Percentiles rank a stretch among this genome's conserved stretches.
Evolutionary conservation across 371 early-diverging fungal genomes (phyloP).

Genomic region (Umbelopsis sp.): DNA sequence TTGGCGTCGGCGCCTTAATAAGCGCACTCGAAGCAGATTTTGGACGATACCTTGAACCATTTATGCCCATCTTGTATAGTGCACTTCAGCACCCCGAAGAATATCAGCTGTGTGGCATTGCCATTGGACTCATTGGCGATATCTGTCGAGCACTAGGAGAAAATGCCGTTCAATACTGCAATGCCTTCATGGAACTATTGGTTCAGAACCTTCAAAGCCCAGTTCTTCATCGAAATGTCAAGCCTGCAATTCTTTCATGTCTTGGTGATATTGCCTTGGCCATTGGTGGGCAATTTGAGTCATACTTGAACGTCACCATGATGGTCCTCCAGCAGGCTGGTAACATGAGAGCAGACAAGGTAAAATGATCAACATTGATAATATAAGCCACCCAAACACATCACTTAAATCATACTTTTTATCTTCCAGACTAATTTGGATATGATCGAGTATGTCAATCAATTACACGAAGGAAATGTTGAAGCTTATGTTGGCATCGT

Average conservation of each 20-base stretch:
- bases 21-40: conserved; percentile 86
- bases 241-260: conserved; percentile 91
- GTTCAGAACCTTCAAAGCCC: conserved; percentile 75
- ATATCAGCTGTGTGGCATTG: conserved; percentile 85
- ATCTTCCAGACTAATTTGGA: conserved; percentile 55
- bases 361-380: conserved; percentile 8
- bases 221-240: conserved; percentile 83
- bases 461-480: conserved; percentile 85
- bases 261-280: conserved; percentile 98
- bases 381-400: not conserved
- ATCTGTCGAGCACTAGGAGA: conserved; percentile 85
- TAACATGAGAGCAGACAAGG: conserved; percentile 63
- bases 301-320: conserved; percentile 83
- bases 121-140: conserved; percentile 95
- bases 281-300: conserved; percentile 87
- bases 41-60: conserved; percentile 81
- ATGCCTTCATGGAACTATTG: conserved; percentile 84
- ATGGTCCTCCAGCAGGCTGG: conserved; percentile 85
- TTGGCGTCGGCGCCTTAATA: conserved; percentile 86
- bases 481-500: conserved; percentile 96
- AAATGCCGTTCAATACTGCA: conserved; percentile 73
- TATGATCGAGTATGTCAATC: conserved; percentile 82
- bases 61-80: conserved; percentile 78
- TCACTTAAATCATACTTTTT: not conserved
- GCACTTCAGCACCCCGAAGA: conserved; percentile 91